Conservation (phyloP, 495 filamentous ascomycete genomes). For the Trypethelium eluteriae region DNA sequence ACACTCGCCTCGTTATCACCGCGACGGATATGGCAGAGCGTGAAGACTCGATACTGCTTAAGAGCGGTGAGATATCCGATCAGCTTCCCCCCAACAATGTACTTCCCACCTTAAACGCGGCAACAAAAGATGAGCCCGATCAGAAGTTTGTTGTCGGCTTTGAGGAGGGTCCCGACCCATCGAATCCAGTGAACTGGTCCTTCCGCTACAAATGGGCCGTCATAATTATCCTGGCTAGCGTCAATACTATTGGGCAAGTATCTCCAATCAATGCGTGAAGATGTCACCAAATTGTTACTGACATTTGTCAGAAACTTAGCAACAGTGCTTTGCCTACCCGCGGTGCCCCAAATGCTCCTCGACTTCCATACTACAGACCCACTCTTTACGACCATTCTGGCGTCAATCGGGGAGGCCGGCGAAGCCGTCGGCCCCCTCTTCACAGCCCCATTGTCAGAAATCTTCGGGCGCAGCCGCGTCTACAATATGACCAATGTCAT, state of each 20-base stretch:
- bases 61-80: background rate
- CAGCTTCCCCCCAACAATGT: background rate
- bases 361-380: background rate
- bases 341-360: background rate
- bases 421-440: constrained; percentile 50
- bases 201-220: background rate
- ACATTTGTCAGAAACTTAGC: background rate
- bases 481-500: constrained; percentile 46
- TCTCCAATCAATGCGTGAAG: background rate
- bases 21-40: background rate
- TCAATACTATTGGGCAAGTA: background rate
- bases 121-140: background rate
- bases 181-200: background rate
- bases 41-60: background rate
- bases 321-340: background rate
- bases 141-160: background rate
- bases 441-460: constrained; percentile 52
- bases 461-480: constrained; percentile 48
- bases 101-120: background rate
- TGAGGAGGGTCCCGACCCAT: background rate
- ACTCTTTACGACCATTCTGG: constrained; percentile 28
- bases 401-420: constrained; percentile 49
- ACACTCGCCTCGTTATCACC: background rate
- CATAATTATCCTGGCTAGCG: background rate
- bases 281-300: background rate